phyloP scores from a whole-genome alignment of 2,329 filamentous ascomycete species.

The Microcyclospora pomicola region DNA sequence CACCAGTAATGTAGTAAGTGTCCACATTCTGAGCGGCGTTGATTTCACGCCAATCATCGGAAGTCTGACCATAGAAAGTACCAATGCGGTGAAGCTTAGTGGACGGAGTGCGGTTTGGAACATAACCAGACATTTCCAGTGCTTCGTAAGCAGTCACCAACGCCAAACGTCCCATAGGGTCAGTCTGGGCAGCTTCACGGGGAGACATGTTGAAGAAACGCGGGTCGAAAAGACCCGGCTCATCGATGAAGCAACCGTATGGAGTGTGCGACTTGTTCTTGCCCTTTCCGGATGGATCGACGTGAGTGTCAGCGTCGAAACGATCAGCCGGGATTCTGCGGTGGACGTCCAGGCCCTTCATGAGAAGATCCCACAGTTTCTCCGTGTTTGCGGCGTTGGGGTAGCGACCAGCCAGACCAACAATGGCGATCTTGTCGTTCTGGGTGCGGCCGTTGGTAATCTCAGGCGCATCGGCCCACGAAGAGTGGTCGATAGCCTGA shows the following conservation, averaged over 20 bases:
- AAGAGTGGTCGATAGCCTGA: slow-evolving; percentile 30
- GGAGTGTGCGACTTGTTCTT: slow-evolving; percentile 67
- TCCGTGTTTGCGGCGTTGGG: slow-evolving; percentile 59
- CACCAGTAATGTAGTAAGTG: slow-evolving; percentile 53
- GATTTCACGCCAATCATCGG: slow-evolving; percentile 64
- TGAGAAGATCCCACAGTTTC: slow-evolving; percentile 60
- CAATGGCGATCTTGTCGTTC: slow-evolving; percentile 65
- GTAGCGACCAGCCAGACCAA: slow-evolving; percentile 69
- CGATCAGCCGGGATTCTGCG: slow-evolving; percentile 53
- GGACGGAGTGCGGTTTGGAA: slow-evolving; percentile 56
- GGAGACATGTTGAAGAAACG: slow-evolving; percentile 81
- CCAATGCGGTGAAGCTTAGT: slow-evolving; percentile 52
- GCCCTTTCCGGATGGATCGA: slow-evolving; percentile 55
- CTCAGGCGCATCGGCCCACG: slow-evolving; percentile 25
- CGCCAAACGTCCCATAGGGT: slow-evolving; percentile 67
- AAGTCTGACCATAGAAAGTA: slow-evolving; percentile 62
- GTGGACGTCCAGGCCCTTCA: slow-evolving; percentile 62
- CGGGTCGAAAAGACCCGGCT: slow-evolving; percentile 67
- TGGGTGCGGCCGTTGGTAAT: slow-evolving; percentile 31
- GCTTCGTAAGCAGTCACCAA: slow-evolving; percentile 69
- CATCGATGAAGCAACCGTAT: slow-evolving; percentile 62
- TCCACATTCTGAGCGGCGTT: slow-evolving; percentile 60
- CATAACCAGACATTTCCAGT: slow-evolving; percentile 66
- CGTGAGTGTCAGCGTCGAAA: slow-evolving; percentile 60
- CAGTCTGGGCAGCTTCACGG: slow-evolving; percentile 64